phyloP scores from a whole-genome alignment of 768 basidiomycete genomes.

The Dictyophora rubrovolvata region DNA sequence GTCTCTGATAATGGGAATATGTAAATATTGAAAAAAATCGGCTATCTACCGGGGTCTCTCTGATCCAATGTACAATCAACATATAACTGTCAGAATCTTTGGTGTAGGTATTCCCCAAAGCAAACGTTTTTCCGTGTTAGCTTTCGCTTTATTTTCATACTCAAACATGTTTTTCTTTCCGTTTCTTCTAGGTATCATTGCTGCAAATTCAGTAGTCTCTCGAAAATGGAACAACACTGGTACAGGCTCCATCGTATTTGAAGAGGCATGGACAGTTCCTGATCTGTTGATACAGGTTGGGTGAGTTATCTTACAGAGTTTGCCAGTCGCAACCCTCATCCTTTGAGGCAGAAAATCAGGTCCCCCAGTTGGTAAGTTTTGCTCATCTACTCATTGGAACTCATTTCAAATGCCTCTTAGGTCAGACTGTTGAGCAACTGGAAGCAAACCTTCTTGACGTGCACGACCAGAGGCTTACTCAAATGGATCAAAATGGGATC shows the following conservation, averaged over 20 bases:
- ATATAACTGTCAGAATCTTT: too few species aligned
- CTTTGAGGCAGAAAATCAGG: neutral
- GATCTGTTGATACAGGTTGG: neutral
- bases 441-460: constrained; percentile 6
- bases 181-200: neutral
- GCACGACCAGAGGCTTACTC: constrained; percentile 7
- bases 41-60: too few species aligned
- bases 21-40: too few species aligned
- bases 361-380: neutral
- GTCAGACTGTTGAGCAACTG: neutral
- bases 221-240: constrained; percentile 4
- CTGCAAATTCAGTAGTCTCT: neutral
- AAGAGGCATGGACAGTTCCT: constrained; percentile 9
- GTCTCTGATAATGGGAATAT: too few species aligned
- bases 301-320: neutral
- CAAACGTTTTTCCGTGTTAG: too few species aligned
- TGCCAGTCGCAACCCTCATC: too few species aligned
- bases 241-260: neutral
- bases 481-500: constrained; percentile 4
- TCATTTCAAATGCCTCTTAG: neutral
- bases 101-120: too few species aligned
- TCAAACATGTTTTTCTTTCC: neutral
- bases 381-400: neutral
- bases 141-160: too few species aligned
- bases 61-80: too few species aligned